Evolutionary conservation across 2,329 filamentous ascomycete species (phyloP).

Genomic region (Cordyceps militaris): DNA sequence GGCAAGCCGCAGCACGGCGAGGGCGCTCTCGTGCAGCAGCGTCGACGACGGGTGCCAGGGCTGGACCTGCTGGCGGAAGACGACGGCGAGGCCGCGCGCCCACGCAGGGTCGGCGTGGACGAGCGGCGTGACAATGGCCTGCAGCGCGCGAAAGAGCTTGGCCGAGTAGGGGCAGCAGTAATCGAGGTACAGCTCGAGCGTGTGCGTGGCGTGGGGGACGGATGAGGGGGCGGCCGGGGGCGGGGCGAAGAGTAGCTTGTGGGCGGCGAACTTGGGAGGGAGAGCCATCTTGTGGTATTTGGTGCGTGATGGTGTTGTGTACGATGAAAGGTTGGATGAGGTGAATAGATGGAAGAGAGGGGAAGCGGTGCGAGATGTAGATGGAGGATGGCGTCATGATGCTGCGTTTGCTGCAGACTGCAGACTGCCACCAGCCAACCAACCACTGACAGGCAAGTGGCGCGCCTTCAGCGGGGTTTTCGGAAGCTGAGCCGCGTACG

Average conservation of each 20-base stretch:
- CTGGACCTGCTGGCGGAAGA: constrained; percentile 89
- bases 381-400: constrained; percentile 9
- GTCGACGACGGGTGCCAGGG: constrained; percentile 90
- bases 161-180: constrained; percentile 77
- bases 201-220: constrained; percentile 43
- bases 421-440: background rate
- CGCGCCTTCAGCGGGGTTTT: background rate
- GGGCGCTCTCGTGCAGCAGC: constrained; percentile 72
- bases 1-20: constrained; percentile 67
- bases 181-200: constrained; percentile 67
- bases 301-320: background rate
- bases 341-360: background rate
- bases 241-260: constrained; percentile 50
- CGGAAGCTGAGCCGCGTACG: background rate
- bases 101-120: constrained; percentile 54
- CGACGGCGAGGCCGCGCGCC: constrained; percentile 55
- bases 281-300: constrained; percentile 53
- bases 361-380: background rate
- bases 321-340: background rate
- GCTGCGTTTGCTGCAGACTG: background rate
- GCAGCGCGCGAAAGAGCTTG: constrained; percentile 69
- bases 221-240: constrained; percentile 27
- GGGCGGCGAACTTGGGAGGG: constrained; percentile 68
- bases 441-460: background rate
- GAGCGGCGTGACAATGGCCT: constrained; percentile 55